Conservation (phyloP, 768 basidiomycete genomes). For the Aureoboletus auriporus region DNA sequence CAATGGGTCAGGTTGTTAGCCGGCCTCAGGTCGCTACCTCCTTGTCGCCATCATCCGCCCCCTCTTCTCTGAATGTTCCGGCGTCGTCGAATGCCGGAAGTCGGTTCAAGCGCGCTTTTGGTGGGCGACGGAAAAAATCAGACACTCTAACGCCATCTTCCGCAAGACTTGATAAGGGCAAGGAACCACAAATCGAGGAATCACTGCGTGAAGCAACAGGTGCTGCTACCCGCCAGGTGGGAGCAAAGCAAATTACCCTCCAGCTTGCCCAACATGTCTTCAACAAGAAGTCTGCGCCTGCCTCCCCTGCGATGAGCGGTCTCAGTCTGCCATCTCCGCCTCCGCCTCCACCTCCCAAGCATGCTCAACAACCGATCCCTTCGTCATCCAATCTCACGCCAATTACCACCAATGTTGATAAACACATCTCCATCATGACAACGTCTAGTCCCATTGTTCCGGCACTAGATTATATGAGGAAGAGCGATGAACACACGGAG, state of each 20-base stretch:
- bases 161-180: constrained; percentile 19
- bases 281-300: constrained; percentile 33
- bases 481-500: constrained; percentile 33
- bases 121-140: constrained; percentile 32
- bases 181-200: constrained; percentile 19
- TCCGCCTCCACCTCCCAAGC: constrained; percentile 39
- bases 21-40: constrained; percentile 25
- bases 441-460: constrained; percentile 53
- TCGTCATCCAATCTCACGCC: constrained; percentile 22
- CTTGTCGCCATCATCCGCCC: constrained; percentile 26
- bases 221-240: constrained; percentile 21
- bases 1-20: constrained; percentile 34
- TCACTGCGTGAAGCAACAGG: constrained; percentile 7
- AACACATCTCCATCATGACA: constrained; percentile 50
- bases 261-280: constrained; percentile 48
- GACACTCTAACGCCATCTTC: constrained; percentile 18
- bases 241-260: constrained; percentile 34
- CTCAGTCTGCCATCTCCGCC: constrained; percentile 31
- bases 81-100: constrained; percentile 20
- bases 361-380: constrained; percentile 14
- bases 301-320: constrained; percentile 31
- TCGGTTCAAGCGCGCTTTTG: constrained; percentile 29
- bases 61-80: constrained; percentile 20
- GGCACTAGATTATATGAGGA: constrained; percentile 52
- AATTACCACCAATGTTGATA: constrained; percentile 28